Evolutionary conservation across 805 yeast species (phyloP), one percentile per base, ranked within the genome.

Genomic region (Wickerhamomyces hampshirensis): DNA sequence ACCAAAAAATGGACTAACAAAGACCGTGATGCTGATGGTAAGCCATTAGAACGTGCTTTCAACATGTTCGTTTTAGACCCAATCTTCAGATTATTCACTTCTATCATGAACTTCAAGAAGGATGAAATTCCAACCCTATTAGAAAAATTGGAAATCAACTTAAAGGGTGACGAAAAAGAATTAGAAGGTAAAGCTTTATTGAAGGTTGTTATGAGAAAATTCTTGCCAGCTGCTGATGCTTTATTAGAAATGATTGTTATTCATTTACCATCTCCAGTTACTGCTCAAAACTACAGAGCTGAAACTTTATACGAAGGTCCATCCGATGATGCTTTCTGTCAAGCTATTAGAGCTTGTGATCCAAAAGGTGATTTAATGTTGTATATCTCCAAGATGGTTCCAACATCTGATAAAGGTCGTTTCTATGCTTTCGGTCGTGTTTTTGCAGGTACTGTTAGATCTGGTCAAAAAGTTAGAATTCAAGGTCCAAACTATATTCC

Each of bases 371-470:
- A 91, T 67, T 84, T 91, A 66, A 91, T 91, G 98, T 80, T 91
- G 66, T 91, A 91, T 88, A 93, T 91, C 65, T 93, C 98, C 74
- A 91, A 91, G 96, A 91, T 91, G 98, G 98, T 91, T 58, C 98
- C 98, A 73, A 91, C 98, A 68, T 91, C 98, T 59, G 98, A 91
- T 74, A 93, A 91, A 80, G 98, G 98, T 82, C 88, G 98, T 78
- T 91, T 91, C 95, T 91, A 88, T 84, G 98, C 98, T 66, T 93
- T 91, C 77, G 98, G 98, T 74, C 93, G 98, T 81, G 98, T 91
- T 68, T 91, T 91, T 78, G 85, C 98, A 59, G 98, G 98, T 88
- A 91, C 98, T 63, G 97, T 93, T 64, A 85, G 74, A 70, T 86
- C 96, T 61, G 98, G 98, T 75, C 87, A 83, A 81, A 91, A 91